Conservation (phyloP, 2,329 filamentous ascomycete species). For the Ceratocystis eucalypticola region DNA sequence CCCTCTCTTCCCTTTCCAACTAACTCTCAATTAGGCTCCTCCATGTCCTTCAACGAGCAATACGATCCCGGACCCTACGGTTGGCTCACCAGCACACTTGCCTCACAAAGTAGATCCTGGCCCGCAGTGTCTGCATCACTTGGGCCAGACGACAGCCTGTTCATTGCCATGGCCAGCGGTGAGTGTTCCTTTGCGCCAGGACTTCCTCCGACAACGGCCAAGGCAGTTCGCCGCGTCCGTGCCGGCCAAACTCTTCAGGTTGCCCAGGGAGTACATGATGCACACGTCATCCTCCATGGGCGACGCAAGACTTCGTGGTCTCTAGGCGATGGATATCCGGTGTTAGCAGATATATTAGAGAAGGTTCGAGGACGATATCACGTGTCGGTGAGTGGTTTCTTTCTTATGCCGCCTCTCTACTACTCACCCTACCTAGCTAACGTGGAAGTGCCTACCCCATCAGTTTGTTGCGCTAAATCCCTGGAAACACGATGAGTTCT, state of each 20-base stretch:
- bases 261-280: constrained; percentile 10
- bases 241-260: neutral
- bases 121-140: constrained; percentile 11
- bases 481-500: constrained; percentile 11
- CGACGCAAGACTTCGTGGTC: constrained; percentile 5
- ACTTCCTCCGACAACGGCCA: constrained; percentile 3
- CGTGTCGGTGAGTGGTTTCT: constrained; percentile 10
- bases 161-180: neutral
- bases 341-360: constrained; percentile 9
- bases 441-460: neutral
- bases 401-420: neutral
- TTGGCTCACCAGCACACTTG: constrained; percentile 11
- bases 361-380: constrained; percentile 12
- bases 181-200: constrained; percentile 2
- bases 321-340: constrained; percentile 8
- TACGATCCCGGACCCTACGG: constrained; percentile 15
- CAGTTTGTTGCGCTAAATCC: constrained; percentile 14
- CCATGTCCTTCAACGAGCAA: constrained; percentile 16
- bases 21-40: constrained; percentile 9
- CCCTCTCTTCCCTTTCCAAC: neutral
- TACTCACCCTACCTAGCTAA: neutral
- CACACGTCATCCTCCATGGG: constrained; percentile 12
- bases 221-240: constrained; percentile 3
- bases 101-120: constrained; percentile 8
- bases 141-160: constrained; percentile 7